Evolutionary conservation across 2,329 filamentous ascomycete genomes (phyloP), one percentile per base, ranked within the genome.

Genomic region (Cladosporium sp.): DNA sequence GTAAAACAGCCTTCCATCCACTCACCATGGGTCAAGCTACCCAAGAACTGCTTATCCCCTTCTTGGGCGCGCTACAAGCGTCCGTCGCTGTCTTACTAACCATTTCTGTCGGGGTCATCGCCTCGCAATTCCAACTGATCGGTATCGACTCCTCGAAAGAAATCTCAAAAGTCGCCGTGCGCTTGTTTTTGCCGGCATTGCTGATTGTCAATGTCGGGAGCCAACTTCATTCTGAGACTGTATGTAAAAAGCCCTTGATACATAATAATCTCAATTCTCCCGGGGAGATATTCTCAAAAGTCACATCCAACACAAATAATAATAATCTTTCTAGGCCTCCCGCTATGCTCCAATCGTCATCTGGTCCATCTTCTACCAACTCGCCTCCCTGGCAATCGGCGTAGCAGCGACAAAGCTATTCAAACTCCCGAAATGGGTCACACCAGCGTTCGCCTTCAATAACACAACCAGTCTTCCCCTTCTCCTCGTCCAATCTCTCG

Each of bases 401-500:
- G 68, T 73, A 34, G 42, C 71, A 5, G 66, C 77, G 3, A 78
- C 76, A 3, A 73, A 71, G 22, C 56, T 76, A 15, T 77, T 83
- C 61, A 75, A 75, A 20, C 72, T 83, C 3, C 81, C 80, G 1
- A 67, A 71, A 17, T 83, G 81, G 81, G 76, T 79, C 1, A 78
- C 79, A 3, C 79, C 79, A 3, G 78, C 81, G 1, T 74, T 82
- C 36, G 73, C 77, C 37, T 83, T 83, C 71, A 83, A 84, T 68
- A 83, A 83, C 65, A 83, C 81, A 0, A 83, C 80, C 0, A 78
- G 77, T 13, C 73, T 82, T 1, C 80, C 80, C 1, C 71, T 83
- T 10, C 70, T 83, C 3, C 72, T 83, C 1, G 72, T 82, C 3
- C 75, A 80, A 66, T 78, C 80, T 3, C 71, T 84, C 25, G 73